Base-by-base conservation (phyloP, 768 basidiomycete species). In the Tulasnella sp. region DNA sequence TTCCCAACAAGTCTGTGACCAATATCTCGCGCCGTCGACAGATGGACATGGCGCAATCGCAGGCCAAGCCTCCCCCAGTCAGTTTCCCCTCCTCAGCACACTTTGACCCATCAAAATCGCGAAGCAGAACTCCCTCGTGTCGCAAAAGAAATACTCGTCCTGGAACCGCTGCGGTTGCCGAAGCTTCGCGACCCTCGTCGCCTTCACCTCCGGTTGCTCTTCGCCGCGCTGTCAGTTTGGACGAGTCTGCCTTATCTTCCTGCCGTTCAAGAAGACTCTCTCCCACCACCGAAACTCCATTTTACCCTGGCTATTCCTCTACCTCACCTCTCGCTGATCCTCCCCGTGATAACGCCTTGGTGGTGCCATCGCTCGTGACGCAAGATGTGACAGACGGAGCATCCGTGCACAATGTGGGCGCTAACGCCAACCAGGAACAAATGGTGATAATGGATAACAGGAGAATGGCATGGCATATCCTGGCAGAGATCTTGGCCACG, bases 401-500 rank as follows among this genome's bases (percentile, higher is more conserved):
- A n/a, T n/a, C n/a, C n/a, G n/a, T n/a, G n/a, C n/a, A n/a, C n/a
- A n/a, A n/a, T n/a, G n/a, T n/a, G n/a, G n/a, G n/a, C n/a, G n/a
- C n/a, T n/a, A n/a, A n/a, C n/a, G n/a, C n/a, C n/a, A n/a, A n/a
- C n/a, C n/a, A n/a, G n/a, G 41, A 17, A n/a, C 9, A 43, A 6
- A n/a, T 19, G 41, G n/a, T 9, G 6, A 9, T 52, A 3, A 23
- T 37, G n/a, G 50, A 35, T 25, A 35, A 29, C 4, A 11, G 40
- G 12, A 12, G 40, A 42, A 56, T 27, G 23, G 36, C 54, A 60
- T 83, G 77, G 61, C 83, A 96, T 64, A 85, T 89, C 5, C 76
- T 97, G 49, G 74, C 80, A 62, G 94, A 97, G 69, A 72, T 98
- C 37, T 75, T 97, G 23, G 74, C 78, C 57, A 93, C 91, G 0